Evolutionary conservation across 2,329 filamentous ascomycete species (phyloP), one percentile per base, ranked within the genome.

Genomic region (Botrytis galanthina): DNA sequence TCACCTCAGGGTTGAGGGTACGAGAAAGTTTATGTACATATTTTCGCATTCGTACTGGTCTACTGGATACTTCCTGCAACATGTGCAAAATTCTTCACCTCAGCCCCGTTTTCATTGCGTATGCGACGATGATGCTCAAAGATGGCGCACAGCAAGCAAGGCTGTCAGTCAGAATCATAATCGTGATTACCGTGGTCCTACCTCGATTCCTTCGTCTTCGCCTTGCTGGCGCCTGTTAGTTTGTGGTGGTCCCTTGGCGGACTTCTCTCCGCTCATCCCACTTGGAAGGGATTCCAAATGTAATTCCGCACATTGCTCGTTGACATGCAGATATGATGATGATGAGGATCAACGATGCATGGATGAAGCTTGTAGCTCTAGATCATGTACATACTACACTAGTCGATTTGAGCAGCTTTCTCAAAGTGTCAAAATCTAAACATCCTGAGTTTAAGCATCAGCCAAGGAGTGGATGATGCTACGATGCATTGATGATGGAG

Each of bases 241-340:
- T 39, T 54, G 51, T 39, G 39, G 59, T 51, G 59, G 69, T 72
- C 22, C 37, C n/a, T 29, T 9, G 14, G 62, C 54, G 62, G 61
- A 59, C 32, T 35, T 37, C 46, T 48, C 63, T 72, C 71, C 62
- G 63, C 63, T 60, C 70, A 59, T 59, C 70, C 48, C 66, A 69
- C 35, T 32, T 57, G 61, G 29, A 37, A 59, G 46, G 37, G 35
- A 51, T 59, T 67, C 46, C 37, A 42, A 72, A 72, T 22, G 69
- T 39, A 62, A 37, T 63, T 46, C 42, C 71, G 42, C 71, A 57
- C 51, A 72, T 72, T 72, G 68, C 71, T 72, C 62, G 71, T 72
- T 72, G 71, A 72, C 71, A 37, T 72, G 70, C 70, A 72, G 70
- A 57, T 69, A 59, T 61, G 32, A 57, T 72, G 48, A 59, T 72